Percentiles rank a stretch among this genome's conserved stretches.
Evolutionary conservation across 257 asterid species (phyloP).

Genomic region (Primulina huaijiensis): DNA sequence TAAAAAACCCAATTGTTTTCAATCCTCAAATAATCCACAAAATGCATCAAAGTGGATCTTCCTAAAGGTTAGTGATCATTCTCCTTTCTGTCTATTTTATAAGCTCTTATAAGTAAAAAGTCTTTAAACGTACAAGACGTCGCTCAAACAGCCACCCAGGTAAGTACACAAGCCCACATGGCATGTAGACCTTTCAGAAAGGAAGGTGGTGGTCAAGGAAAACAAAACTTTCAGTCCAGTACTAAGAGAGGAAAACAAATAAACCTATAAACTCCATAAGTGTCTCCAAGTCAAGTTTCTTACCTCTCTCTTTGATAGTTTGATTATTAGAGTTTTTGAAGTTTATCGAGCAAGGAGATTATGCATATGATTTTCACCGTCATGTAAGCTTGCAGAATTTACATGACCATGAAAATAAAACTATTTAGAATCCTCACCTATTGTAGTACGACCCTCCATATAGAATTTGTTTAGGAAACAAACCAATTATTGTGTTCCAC

Average conservation of each 20-base stretch:
- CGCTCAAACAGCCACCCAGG: neutral
- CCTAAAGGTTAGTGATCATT: neutral
- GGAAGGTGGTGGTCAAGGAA: neutral
- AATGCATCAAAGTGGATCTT: neutral
- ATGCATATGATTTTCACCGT: neutral
- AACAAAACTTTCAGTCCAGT: neutral
- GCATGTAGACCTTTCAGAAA: neutral
- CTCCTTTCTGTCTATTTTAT: neutral
- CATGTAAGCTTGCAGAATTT: neutral
- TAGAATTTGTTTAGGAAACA: no score
- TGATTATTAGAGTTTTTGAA: neutral
- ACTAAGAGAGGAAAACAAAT: neutral
- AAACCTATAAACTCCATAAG: neutral
- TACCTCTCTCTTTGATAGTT: conserved; percentile 1
- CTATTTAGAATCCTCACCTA: no score
- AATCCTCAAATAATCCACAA: neutral
- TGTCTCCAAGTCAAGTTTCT: neutral
- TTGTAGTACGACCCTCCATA: no score
- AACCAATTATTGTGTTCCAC: no score
- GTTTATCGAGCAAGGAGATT: neutral
- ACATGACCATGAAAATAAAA: no score
- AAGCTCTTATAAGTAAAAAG: neutral
- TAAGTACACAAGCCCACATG: neutral
- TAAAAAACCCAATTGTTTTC: neutral
- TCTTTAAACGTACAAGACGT: neutral